These are phyloP conservation scores for Crithidia brevicula DNA, from an alignment of 208 protist genomes.

Conservation along the genomic window DNA sequence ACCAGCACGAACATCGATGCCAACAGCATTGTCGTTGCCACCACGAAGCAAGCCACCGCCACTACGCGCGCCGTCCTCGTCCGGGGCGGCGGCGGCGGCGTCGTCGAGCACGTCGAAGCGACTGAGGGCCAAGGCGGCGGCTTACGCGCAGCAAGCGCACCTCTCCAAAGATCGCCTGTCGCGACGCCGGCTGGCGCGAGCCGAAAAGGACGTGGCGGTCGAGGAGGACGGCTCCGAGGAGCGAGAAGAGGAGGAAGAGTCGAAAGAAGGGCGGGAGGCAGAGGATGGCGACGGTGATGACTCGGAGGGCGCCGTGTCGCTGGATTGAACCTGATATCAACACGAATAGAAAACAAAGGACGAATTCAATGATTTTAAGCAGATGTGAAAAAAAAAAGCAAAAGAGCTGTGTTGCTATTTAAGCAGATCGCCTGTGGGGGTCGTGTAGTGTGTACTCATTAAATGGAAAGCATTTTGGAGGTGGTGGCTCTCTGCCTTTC, in stretches of 20 bases:
- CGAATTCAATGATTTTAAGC: too few relatives aligned
- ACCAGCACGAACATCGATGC: too few relatives aligned
- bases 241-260: not conserved
- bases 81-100: not conserved
- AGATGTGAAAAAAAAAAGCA: too few relatives aligned
- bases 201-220: not conserved
- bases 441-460: too few relatives aligned
- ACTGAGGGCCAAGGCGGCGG: slow-evolving; percentile 9
- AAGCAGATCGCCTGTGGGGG: too few relatives aligned
- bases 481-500: too few relatives aligned
- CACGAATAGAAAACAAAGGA: too few relatives aligned
- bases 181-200: not conserved
- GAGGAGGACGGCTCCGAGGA: too few relatives aligned
- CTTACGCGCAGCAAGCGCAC: slow-evolving; percentile 6
- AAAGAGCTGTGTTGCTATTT: too few relatives aligned
- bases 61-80: not conserved
- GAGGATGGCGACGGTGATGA: not conserved
- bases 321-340: too few relatives aligned
- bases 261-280: not conserved
- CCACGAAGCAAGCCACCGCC: not conserved
- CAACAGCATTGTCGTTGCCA: not conserved
- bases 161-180: not conserved
- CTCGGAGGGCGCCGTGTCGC: not conserved
- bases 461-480: too few relatives aligned
- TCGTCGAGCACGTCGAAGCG: slow-evolving; percentile 9